Percentiles rank a stretch among this genome's conserved stretches.
Evolutionary conservation across 768 basidiomycete genomes (phyloP).

Genomic region (Amanita rubescens): DNA sequence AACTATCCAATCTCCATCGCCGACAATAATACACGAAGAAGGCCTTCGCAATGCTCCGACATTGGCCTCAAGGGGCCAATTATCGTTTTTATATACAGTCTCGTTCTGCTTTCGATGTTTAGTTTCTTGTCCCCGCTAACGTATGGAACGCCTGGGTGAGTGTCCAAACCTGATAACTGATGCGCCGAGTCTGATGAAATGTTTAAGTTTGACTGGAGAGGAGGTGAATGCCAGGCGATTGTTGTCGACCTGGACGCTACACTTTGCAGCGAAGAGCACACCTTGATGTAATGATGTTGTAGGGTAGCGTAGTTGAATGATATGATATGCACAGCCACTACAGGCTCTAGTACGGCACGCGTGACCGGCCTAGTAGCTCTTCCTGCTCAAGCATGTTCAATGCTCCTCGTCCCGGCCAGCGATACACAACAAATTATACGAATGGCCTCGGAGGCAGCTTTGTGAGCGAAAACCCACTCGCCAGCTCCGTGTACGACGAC

Average conservation of each 20-base stretch:
- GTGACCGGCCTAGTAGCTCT: not conserved
- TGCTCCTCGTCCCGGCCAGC: slow-evolving; percentile 66
- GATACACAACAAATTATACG: slow-evolving; percentile 51
- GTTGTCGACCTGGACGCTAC: slow-evolving; percentile 87
- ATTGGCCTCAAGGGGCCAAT: slow-evolving; percentile 72
- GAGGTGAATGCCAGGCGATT: slow-evolving; percentile 79
- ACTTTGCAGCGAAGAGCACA: slow-evolving; percentile 75
- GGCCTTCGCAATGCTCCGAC: slow-evolving; percentile 57
- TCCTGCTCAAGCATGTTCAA: slow-evolving; percentile 61
- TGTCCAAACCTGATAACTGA: slow-evolving; percentile 10
- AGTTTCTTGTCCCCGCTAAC: slow-evolving; percentile 83
- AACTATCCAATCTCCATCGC: slow-evolving; percentile 82
- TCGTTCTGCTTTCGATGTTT: slow-evolving; percentile 59
- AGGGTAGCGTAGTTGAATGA: not conserved
- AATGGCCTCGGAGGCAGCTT: slow-evolving; percentile 64
- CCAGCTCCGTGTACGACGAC: slow-evolving; percentile 70
- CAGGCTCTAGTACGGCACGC: not conserved
- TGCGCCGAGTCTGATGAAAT: slow-evolving; percentile 12
- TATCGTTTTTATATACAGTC: slow-evolving; percentile 47
- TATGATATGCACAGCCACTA: slow-evolving; percentile 4
- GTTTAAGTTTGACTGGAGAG: slow-evolving; percentile 68
- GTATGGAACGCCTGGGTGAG: slow-evolving; percentile 94
- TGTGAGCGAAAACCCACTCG: slow-evolving; percentile 71
- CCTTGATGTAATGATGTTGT: not conserved
- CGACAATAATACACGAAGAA: slow-evolving; percentile 58